Base-by-base conservation (phyloP, 1,139 yeast species). In the Meyerozyma elateridarum region DNA sequence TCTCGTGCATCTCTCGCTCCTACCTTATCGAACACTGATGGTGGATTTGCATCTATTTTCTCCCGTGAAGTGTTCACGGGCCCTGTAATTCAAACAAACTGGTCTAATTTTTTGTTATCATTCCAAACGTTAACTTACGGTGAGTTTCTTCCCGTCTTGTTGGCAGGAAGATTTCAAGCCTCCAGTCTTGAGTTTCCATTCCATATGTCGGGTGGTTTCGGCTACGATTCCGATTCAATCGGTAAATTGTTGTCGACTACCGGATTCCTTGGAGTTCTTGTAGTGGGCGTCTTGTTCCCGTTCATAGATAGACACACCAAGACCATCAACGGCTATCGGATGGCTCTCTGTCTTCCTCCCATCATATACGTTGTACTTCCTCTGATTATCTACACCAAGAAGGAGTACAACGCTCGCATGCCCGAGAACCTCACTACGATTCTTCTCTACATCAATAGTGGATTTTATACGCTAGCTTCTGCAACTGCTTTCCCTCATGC, bases 61-160 rank as follows among this genome's bases (percentile, higher is more conserved):
- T 26, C 29, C 6, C 39, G 25, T 6, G 38, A 40, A 11, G 49
- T 49, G 8, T 60, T 65, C 34, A 62, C 66, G 9, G 54, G 57
- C 8, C 53, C 55, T 5, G 73, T 69, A 12, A 49, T 70, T 25
- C 58, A 57, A 29, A 64, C 73, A 5, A 61, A 72, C 27, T 31
- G 55, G 11, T 61, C 65, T 24, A 66, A 65, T 44, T 62, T 71
- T 36, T 47, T 68, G 32, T 53, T 73, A 36, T 56, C 74, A 7
- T 58, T 75, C 37, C 81, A 75, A 44, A 52, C 63, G n/a, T 59
- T 74, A n/a, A 71, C 74, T 5, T 75, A 62, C 48, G 65, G 64
- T 31, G 84, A 79, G 49, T 74, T 79, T 39, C 53, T 76, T 28
- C 84, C 85, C 8, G 73, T 79, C 4, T 71, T 73, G 36, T 53